Evolutionary conservation across 495 filamentous ascomycete genomes (phyloP), one percentile per base, ranked within the genome.

Genomic region (Neurospora terricola): DNA sequence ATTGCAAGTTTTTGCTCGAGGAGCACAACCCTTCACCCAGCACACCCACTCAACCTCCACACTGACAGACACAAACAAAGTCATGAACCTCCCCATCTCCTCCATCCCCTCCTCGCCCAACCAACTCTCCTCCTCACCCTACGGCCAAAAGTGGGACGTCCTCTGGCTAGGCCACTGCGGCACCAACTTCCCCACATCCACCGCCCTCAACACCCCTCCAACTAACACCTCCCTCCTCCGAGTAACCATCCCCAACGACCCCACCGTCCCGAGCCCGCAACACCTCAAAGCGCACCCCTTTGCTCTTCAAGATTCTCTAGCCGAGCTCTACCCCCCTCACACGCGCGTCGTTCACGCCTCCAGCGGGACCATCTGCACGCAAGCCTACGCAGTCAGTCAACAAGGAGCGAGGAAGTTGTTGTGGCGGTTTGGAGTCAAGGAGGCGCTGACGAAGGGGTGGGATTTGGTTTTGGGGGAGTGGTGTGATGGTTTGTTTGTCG

Each of bases 141-240:
- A 85, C 73, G 85, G 85, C 5, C 79, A 83, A 37, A 74, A 75
- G 45, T 87, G 84, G 85, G 86, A 87, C 75, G 72, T 87, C 36
- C 77, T 87, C 18, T 87, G 83, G 85, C 81, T 87, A 0, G 85
- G 85, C 37, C 84, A 84, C 75, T 86, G 85, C 77, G 84, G 85
- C 34, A 83, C 81, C 8, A 77, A 82, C 21, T 79, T 87, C 18
- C 83, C 85, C 2, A 38, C 74, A 23, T 6, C 12, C 4, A 27
- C n/a, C 12, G 14, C 34, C 2, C 6, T n/a, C 23, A 37, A n/a
- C 21, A 14, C 30, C 9, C 18, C 23, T 30, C 40, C 30, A 6
- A 36, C 8, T 2, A 73, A 23, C 27, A 69, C 14, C 40, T n/a
- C 14, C 12, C 76, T 79, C 3, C 69, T 83, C 5, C 76, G 76